phyloP scores from a whole-genome alignment of 768 basidiomycete genomes.

The Austroboletus festivus region DNA sequence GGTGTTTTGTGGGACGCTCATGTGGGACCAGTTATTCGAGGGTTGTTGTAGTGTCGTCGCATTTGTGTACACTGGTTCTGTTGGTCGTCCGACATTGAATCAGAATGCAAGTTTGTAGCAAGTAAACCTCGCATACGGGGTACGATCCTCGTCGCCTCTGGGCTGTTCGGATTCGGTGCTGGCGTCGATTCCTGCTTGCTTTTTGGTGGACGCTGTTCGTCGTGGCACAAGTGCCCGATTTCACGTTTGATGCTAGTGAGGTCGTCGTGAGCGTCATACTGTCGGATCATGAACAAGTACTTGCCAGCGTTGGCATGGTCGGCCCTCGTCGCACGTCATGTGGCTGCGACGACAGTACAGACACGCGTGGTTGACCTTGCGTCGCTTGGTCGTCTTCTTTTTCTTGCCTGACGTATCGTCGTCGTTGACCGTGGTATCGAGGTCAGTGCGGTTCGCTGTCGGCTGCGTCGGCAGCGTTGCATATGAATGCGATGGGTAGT shows the following conservation, averaged over 20 bases:
- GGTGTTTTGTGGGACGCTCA: constrained; percentile 46
- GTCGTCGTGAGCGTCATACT: neutral
- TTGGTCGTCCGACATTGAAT: no score
- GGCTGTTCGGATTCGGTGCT: constrained; percentile 10
- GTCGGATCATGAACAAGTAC: constrained; percentile 32
- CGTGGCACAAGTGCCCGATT: constrained; percentile 92
- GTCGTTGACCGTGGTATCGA: constrained; percentile 33
- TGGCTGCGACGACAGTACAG: constrained; percentile 90
- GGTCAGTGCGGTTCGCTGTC: constrained; percentile 11
- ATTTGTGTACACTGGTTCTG: constrained; percentile 19
- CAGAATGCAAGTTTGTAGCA: no score
- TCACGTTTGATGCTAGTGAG: constrained; percentile 83
- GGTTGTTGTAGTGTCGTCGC: constrained; percentile 13
- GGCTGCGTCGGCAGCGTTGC: constrained; percentile 17
- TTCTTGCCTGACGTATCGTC: constrained; percentile 35
- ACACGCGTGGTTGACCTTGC: constrained; percentile 92
- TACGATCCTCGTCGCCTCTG: constrained; percentile 34
- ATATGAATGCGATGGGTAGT: constrained; percentile 29
- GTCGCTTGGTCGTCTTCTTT: constrained; percentile 53
- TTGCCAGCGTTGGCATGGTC: constrained; percentile 92
- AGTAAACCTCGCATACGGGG: constrained; percentile 22
- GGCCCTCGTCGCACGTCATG: constrained; percentile 88
- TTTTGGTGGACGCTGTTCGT: constrained; percentile 64
- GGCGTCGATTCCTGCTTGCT: constrained; percentile 39
- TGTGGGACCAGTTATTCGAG: constrained; percentile 43